A percentile compares a stretch with the other conserved stretches of the same genome.
These are phyloP conservation scores for Pestalotiopsis sp. DNA, from an alignment of 2,329 filamentous ascomycete species.

Conservation along the genomic window DNA sequence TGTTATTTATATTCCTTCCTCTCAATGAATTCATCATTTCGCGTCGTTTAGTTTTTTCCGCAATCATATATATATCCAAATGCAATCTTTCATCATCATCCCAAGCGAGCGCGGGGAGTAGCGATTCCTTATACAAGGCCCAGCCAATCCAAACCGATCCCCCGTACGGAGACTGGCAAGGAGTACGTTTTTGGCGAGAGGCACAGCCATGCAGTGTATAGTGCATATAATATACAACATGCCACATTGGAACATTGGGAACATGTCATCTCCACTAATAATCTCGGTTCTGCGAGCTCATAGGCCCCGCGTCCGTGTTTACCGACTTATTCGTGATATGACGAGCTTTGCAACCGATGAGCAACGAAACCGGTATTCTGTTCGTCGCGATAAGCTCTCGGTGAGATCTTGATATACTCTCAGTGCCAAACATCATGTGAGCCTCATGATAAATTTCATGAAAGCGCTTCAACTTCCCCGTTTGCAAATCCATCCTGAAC, in stretches of 20 bases:
- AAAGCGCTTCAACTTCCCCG: no score
- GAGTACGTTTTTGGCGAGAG: neutral
- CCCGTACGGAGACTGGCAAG: no score
- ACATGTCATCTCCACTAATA: neutral
- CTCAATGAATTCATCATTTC: neutral
- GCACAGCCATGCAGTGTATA: neutral
- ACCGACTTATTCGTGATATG: neutral
- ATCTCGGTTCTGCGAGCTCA: neutral
- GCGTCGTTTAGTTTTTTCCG: neutral
- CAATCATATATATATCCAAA: neutral
- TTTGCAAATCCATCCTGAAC: no score
- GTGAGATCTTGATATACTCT: neutral
- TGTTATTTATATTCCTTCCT: neutral
- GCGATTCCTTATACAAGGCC: no score
- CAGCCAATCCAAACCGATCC: no score
- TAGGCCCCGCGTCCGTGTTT: neutral
- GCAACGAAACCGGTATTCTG: neutral
- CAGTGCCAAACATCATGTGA: neutral
- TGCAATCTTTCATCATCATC: no score
- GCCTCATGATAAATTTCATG: no score
- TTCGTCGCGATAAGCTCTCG: neutral
- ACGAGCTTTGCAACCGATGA: neutral
- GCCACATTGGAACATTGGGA: neutral
- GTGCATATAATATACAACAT: neutral
- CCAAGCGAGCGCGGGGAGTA: no score